Base-by-base conservation (phyloP, 139 green algal species). In the Coccomyxa sp. region DNA sequence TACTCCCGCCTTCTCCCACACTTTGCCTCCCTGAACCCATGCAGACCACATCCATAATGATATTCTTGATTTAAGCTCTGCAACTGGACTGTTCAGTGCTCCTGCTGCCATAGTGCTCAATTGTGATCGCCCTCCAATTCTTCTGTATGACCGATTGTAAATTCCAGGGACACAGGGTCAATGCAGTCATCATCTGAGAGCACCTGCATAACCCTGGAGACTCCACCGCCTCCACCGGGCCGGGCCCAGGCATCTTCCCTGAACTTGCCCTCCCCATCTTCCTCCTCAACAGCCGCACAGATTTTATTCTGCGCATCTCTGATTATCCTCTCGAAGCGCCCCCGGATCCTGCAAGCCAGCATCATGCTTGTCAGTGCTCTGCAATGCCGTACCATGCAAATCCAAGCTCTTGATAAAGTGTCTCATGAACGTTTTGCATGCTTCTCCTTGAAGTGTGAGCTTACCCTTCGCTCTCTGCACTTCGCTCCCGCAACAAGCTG, bases 1-100 rank as follows among this genome's bases (percentile, higher is more conserved):
- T 15, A 98, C 94, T 14, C 96, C 96, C 14, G 96, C 96, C 92
- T 98, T 98, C 91, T 98, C 95, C 88, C 91, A 98, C 68, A 98
- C 95, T 57, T 98, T 98, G 84, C 95, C 93, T 58, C 88, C 83
- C 86, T 90, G 84, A 71, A 25, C 63, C 63, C 63, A 21, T 71
- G 63, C 63, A 71, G 18, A 71, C 63, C 63, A 71, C 63, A 51
- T 51, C 38, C 38, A 7, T 51, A 51, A 51, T 11, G 38, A 51
- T 71, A 25, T 71, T 9, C 21, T 25, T 25, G 18, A 71, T 3
- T 9, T 15, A 71, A 28, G 63, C 18, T 25, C 63, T 71, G 21
- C 9, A 71, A 25, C 63, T 28, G 7, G 63, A 21, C 4, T 71
- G 18, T 51, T 71, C 1, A 71, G 63, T 14, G 63, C 63, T 51